Evolutionary conservation across 768 basidiomycete species (phyloP).

Genomic region (Podaxis sp.): DNA sequence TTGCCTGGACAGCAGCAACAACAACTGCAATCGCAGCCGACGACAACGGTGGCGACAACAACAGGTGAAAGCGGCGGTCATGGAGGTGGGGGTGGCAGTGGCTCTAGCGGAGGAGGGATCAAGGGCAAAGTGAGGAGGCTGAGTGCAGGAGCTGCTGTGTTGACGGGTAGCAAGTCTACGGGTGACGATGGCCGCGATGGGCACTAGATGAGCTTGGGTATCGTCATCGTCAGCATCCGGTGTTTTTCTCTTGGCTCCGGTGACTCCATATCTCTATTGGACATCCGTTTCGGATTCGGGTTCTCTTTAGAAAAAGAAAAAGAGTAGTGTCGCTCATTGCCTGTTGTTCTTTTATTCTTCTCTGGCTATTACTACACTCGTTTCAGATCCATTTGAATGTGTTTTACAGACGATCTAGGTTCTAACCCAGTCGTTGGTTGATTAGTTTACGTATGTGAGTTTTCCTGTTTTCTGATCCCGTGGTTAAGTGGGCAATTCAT

Average conservation of each 20-base stretch:
- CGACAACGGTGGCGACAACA: not conserved
- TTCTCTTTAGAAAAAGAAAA: not conserved
- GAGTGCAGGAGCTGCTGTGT: slow-evolving; percentile 39
- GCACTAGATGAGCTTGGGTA: not conserved
- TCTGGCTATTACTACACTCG: too few species aligned
- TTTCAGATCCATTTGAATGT: too few species aligned
- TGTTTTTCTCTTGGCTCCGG: not conserved
- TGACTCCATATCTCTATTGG: too few species aligned
- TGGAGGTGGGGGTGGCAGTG: not conserved
- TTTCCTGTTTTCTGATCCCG: not conserved
- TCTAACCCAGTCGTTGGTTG: not conserved
- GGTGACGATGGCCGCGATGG: slow-evolving; percentile 7
- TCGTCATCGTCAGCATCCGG: not conserved
- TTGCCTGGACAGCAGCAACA: slow-evolving; percentile 39
- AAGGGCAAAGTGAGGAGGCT: slow-evolving; percentile 48
- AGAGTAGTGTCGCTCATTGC: too few species aligned
- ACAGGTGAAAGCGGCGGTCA: not conserved
- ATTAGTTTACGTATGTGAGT: not conserved
- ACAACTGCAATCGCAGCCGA: not conserved
- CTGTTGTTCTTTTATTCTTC: too few species aligned
- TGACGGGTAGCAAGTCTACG: slow-evolving; percentile 11
- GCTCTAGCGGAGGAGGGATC: slow-evolving; percentile 34
- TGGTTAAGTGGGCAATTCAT: not conserved
- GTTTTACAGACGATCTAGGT: too few species aligned
- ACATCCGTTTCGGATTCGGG: not conserved